Base-by-base conservation (phyloP, 2,329 filamentous ascomycete species). In the Plenodomus tracheiphilus region DNA sequence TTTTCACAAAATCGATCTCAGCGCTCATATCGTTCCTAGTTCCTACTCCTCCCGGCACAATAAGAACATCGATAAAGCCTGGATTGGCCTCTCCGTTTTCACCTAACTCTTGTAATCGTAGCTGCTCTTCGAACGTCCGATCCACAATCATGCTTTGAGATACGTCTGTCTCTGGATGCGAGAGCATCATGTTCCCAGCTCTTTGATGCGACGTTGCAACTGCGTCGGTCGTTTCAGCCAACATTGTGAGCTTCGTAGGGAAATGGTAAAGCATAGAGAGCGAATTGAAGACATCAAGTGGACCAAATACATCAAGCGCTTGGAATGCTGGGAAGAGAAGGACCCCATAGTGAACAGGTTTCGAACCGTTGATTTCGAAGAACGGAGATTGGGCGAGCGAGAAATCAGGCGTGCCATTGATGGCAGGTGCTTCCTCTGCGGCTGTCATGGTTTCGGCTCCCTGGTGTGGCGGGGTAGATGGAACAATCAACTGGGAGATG, bases 31-130 rank as follows among this genome's bases (percentile, higher is more conserved):
- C 58, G 13, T 55, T 59, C 16, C 73, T 47, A 21, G 66, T 75
- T 1, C 85, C 85, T 0, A 70, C 49, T 0, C 85, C 85, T 1
- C 86, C 85, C 0, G 86, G 86, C n/a, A 89, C 73, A 20, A 89
- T 70, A 15, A 89, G 76, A 3, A 87, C 81, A 44, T 87, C 82
- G 6, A 56, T 62, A 48, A 41, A 52, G 19, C 49, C 53, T 7
- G 47, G 41, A 13, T 37, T 43, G 9, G 40, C 46, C 21, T 53
- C 42, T 17, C 43, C 46, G 13, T 40, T 16, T 10, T 20, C 17
- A 9, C n/a, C 40, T 2, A 48, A 32, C 39, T 56, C 46, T 46
- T 60, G 57, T 4, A 59, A 49, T 15, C 41, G 34, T 11, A 56
- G 50, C 41, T 63, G 54, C 28, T 59, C 43, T 7, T 53, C 47